Base-by-base conservation (phyloP, 352 stramenopile genomes). In the Phytophthora boehmeriae region DNA sequence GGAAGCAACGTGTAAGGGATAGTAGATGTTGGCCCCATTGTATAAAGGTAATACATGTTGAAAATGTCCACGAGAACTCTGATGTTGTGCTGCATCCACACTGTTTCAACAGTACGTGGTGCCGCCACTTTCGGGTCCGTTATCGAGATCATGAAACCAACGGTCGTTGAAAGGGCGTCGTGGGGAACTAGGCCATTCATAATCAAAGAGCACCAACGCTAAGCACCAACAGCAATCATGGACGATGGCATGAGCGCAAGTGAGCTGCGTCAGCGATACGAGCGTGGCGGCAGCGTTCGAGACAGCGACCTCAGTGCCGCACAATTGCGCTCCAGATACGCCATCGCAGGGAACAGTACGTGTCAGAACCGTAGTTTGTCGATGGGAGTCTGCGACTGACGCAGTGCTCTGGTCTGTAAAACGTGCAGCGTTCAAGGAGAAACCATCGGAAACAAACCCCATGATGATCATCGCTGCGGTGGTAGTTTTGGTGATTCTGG, bases 331-430 rank as follows among this genome's bases (percentile, higher is more conserved):
- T 87, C 85, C 20, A 78, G 85, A 69, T 92, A 94, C 63, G 83
- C 85, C 30, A 94, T 94, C 57, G 69, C 84, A 16, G 71, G 69
- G 44, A 94, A 94, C 75, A 94, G 85, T 94, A 80, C 56, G 81
- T 76, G 10, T 8, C 39, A 13, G n/a, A 6, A 25, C 2, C 23
- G n/a, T 8, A 62, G 8, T 28, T 19, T 54, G 8, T 52, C 5
- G 9, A 20, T 19, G 23, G 35, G 14, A 16, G 19, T 54, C 2
- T 32, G 1, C 27, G 22, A 5, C 43, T 59, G 48, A 44, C 43
- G 5, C 4, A 20, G 14, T 48, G 30, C 19, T 14, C 58, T n/a
- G 10, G 5, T 54, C 36, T 14, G 16, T 8, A 35, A 20, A 46
- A n/a, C 28, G 41, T 43, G 34, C 64, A 89, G 82, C 76, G 28